Evolutionary conservation across 176 grass and related monocot species (phyloP).

Genomic region (Rhynchospora breviuscula): DNA sequence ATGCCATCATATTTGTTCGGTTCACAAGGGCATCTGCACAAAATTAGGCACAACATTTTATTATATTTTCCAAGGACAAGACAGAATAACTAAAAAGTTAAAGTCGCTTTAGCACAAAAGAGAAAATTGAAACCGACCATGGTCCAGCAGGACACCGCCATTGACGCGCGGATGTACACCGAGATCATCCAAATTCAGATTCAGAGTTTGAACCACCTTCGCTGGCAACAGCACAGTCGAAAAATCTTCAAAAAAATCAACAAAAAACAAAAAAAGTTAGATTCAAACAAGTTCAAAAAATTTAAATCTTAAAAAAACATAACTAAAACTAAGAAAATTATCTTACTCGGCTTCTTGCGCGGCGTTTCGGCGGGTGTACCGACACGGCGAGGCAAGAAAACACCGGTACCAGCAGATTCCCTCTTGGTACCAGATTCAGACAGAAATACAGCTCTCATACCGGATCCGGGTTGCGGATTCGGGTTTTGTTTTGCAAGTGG

Average conservation of each 20-base stretch:
- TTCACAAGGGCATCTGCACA: conserved; percentile 50
- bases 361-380: conserved; percentile 31
- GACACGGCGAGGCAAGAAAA: conserved; percentile 54
- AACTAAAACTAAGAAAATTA: neutral
- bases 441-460: conserved; percentile 71
- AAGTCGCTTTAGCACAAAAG: accelerated
- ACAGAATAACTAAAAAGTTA: neutral
- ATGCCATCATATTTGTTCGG: conserved; percentile 47
- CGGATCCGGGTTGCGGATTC: neutral
- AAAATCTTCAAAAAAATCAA: conserved; percentile 36
- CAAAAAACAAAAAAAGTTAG: neutral
- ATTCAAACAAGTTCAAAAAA: neutral
- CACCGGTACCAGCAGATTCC: conserved; percentile 77
- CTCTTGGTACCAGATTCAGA: conserved; percentile 31
- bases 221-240: conserved; percentile 82
- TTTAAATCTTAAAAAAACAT: neutral
- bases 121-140: conserved; percentile 9
- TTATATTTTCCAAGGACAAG: neutral
- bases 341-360: conserved; percentile 58
- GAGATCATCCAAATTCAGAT: conserved; percentile 76
- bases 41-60: neutral
- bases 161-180: conserved; percentile 58
- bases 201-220: conserved; percentile 77
- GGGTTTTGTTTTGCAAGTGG: conserved; percentile 40
- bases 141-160: conserved; percentile 53